Percentiles rank a stretch among this genome's conserved stretches.
Conservation (phyloP, 2,329 filamentous ascomycete genomes). For the Cercospora janseana region DNA sequence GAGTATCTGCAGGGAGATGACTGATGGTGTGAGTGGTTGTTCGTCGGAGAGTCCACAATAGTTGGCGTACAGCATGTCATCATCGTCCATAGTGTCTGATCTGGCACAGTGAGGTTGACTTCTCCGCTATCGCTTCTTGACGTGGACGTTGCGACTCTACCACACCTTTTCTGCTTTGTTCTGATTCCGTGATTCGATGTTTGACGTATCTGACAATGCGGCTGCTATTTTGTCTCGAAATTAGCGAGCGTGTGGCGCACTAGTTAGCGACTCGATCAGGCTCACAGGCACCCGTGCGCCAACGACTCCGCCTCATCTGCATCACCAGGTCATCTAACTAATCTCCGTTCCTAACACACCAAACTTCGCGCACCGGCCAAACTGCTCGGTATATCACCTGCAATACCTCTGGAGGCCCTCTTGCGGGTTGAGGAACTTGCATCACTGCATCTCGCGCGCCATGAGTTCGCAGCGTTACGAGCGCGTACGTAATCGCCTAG, state of each 20-base stretch:
- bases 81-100: slow-evolving; percentile 24
- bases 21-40: slow-evolving; percentile 41
- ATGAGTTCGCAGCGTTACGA: slow-evolving; percentile 52
- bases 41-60: slow-evolving; percentile 3
- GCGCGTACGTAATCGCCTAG: slow-evolving; percentile 42
- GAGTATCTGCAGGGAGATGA: slow-evolving; percentile 63
- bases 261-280: background rate
- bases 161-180: background rate
- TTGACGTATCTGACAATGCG: slow-evolving; percentile 1
- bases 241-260: background rate
- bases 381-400: slow-evolving; percentile 3
- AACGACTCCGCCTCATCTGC: slow-evolving; percentile 1
- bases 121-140: background rate
- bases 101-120: slow-evolving; percentile 10
- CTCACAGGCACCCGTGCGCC: slow-evolving; percentile 4
- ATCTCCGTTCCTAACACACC: slow-evolving; percentile 3
- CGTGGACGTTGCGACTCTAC: background rate
- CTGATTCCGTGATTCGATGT: background rate
- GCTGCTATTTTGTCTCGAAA: background rate
- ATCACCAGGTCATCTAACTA: slow-evolving; percentile 7
- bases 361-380: slow-evolving; percentile 7
- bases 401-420: background rate
- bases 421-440: background rate
- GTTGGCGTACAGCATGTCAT: slow-evolving; percentile 27
- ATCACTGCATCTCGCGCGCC: slow-evolving; percentile 23